Percentiles rank a stretch among this genome's conserved stretches.
Conservation (phyloP, 2,329 filamentous ascomycete genomes). For the Nigrospora osmanthi region DNA sequence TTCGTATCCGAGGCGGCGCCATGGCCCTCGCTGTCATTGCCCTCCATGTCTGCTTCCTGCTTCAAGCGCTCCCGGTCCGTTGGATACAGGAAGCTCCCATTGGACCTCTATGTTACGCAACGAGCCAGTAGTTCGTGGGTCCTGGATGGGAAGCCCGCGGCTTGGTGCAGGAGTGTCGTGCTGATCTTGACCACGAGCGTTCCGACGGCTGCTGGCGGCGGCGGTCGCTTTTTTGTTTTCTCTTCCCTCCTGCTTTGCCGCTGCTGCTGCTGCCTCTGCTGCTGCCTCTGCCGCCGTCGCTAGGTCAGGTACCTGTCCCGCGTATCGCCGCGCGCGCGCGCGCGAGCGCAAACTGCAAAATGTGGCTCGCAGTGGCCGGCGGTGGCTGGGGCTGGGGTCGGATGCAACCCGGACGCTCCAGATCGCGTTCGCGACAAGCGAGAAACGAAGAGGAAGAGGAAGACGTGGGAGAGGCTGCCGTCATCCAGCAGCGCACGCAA, state of each 20-base stretch:
- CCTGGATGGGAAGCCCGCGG: slow-evolving; percentile 4
- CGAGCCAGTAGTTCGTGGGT: slow-evolving; percentile 5
- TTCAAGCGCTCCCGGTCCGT: slow-evolving; percentile 5
- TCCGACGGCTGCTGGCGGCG: slow-evolving; percentile 1
- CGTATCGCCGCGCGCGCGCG: too few relatives aligned
- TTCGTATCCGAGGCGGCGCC: slow-evolving; percentile 6
- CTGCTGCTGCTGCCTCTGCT: too few relatives aligned
- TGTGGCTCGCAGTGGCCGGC: too few relatives aligned
- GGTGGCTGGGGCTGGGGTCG: too few relatives aligned
- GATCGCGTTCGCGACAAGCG: too few relatives aligned
- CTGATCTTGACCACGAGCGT: slow-evolving; percentile 3
- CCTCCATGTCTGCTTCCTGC: slow-evolving; percentile 7
- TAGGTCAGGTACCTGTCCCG: too few relatives aligned
- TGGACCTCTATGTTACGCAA: slow-evolving; percentile 8
- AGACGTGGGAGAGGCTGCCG: slow-evolving; percentile 1
- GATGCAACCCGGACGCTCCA: too few relatives aligned
- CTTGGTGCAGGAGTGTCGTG: slow-evolving; percentile 4
- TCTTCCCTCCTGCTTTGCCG: background rate
- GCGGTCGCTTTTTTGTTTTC: background rate
- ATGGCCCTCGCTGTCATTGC: slow-evolving; percentile 4
- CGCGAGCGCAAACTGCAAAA: too few relatives aligned
- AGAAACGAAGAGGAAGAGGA: background rate
- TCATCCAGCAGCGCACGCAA: background rate
- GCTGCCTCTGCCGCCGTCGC: too few relatives aligned
- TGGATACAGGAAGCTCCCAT: slow-evolving; percentile 4